Percentiles rank a stretch among this genome's conserved stretches.
Conservation (phyloP, 1,139 yeast species). For the Sugiyamaella neomexicana region DNA sequence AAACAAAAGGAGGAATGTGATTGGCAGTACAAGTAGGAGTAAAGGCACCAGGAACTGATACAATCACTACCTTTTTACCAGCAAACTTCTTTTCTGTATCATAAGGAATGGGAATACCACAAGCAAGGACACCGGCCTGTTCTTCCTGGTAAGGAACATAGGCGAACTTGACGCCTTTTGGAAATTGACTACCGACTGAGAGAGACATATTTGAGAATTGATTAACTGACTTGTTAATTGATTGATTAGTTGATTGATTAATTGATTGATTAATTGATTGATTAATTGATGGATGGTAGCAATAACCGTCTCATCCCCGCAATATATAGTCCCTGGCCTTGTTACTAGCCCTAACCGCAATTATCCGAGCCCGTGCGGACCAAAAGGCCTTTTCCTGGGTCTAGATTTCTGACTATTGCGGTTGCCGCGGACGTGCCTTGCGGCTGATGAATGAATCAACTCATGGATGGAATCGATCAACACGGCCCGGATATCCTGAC, state of each 20-base stretch:
- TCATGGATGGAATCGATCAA: no score
- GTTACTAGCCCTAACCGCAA: conserved; percentile 1
- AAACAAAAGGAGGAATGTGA: conserved; percentile 76
- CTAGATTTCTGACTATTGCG: background rate
- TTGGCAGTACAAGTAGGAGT: conserved; percentile 83
- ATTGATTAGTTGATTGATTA: background rate
- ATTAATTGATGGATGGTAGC: no score
- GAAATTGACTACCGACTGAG: conserved; percentile 43
- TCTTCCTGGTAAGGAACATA: conserved; percentile 58
- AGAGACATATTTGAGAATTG: conserved; percentile 21
- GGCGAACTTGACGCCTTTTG: conserved; percentile 53
- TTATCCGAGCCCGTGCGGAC: conserved; percentile 7
- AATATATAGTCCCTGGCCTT: conserved; percentile 7
- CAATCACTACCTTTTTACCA: conserved; percentile 62
- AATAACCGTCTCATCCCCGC: conserved; percentile 4
- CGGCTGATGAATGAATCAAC: no score
- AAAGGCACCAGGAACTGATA: conserved; percentile 89
- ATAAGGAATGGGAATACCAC: conserved; percentile 55
- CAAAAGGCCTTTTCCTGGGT: background rate
- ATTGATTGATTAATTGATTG: no score
- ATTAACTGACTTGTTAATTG: conserved; percentile 2
- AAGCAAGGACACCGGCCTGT: conserved; percentile 47
- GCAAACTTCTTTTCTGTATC: conserved; percentile 52
- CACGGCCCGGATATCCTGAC: no score
- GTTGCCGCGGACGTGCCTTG: conserved; percentile 1